Evolutionary conservation across 768 basidiomycete genomes (phyloP), one percentile per base, ranked within the genome.

Genomic region (Trametes cinnabarina): DNA sequence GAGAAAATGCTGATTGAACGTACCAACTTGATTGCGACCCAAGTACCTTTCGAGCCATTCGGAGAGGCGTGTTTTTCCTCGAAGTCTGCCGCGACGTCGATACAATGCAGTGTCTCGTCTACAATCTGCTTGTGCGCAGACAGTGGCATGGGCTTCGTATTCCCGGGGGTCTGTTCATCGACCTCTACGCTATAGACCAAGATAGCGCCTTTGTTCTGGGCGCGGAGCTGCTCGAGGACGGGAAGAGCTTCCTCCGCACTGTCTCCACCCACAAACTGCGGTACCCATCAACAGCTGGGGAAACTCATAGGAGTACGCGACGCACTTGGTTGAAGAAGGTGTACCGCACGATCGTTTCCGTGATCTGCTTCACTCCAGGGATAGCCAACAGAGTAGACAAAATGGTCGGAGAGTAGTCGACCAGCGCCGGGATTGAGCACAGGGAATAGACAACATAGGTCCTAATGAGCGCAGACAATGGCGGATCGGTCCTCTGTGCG

Each of bases 181-280:
- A 90, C 92, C 71, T 95, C 92, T 32, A 92, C 92, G 47, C 86
- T 89, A 73, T 97, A 96, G n/a, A 81, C 86, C 63, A 97, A 83
- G 12, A 97, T 73, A 6, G 80, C 77, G 4, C 92, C 94, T 63
- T 87, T 88, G 66, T 90, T 88, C 61, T 81, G 80, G 6, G 71
- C 70, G n/a, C 93, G 82, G 26, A 95, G 77, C 14, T 72, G 68
- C 32, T 76, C 74, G 30, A 97, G 79, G 0, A 90, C 69, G 0
- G 90, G 86, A 4, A 90, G 61, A 4, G 86, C 82, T 15, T 80
- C 85, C 30, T 82, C 79, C 0, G 87, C 89, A 0, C 86, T 87
- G 59, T 95, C 94, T 3, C 90, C 94, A 0, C 94, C 93, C 1
- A 95, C 94, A 65, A 96, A 98, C 87, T 93, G 64, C 5, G n/a